Percentiles rank a stretch among this genome's conserved stretches.
Evolutionary conservation across 2,329 filamentous ascomycete species (phyloP).

Genomic region (Phaeosphaeria sp.): DNA sequence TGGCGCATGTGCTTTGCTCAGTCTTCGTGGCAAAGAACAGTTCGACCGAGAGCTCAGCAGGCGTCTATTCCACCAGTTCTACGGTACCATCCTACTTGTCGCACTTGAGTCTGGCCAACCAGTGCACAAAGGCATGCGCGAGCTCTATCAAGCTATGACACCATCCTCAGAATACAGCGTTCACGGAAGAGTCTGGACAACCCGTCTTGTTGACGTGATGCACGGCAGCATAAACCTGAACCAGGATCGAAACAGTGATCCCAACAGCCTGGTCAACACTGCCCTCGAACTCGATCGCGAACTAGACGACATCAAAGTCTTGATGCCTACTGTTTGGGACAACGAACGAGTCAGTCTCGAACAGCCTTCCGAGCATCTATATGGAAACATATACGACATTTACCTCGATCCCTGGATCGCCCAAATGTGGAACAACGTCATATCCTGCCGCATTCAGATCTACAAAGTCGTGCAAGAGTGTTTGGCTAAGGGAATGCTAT

Average conservation of each 20-base stretch:
- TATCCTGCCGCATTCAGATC: conserved; percentile 29
- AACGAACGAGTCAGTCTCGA: conserved; percentile 27
- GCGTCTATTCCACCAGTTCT: conserved; percentile 41
- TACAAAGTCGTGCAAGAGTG: conserved; percentile 28
- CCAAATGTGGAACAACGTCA: conserved; percentile 42
- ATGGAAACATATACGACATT: conserved; percentile 34
- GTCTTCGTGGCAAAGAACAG: conserved; percentile 36
- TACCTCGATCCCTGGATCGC: conserved; percentile 40
- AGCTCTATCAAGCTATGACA: conserved; percentile 28
- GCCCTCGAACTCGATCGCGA: conserved; percentile 27
- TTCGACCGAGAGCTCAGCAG: conserved; percentile 25
- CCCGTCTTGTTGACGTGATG: conserved; percentile 26
- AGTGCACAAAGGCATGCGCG: conserved; percentile 24
- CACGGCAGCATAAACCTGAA: conserved; percentile 28
- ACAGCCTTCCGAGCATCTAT: conserved; percentile 19
- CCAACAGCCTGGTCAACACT: conserved; percentile 16
- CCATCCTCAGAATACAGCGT: conserved; percentile 24
- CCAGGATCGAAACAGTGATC: conserved; percentile 22
- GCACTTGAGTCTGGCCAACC: conserved; percentile 24
- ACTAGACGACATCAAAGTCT: conserved; percentile 26
- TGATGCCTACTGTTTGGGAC: conserved; percentile 33
- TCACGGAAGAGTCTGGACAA: conserved; percentile 30
- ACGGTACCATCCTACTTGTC: conserved; percentile 30
- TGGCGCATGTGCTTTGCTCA: conserved; percentile 41
- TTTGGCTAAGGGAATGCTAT: conserved; percentile 20